These are phyloP conservation scores for Arthrobotrys megalospora DNA, from an alignment of 2,329 filamentous ascomycete species.

Conservation along the genomic window DNA sequence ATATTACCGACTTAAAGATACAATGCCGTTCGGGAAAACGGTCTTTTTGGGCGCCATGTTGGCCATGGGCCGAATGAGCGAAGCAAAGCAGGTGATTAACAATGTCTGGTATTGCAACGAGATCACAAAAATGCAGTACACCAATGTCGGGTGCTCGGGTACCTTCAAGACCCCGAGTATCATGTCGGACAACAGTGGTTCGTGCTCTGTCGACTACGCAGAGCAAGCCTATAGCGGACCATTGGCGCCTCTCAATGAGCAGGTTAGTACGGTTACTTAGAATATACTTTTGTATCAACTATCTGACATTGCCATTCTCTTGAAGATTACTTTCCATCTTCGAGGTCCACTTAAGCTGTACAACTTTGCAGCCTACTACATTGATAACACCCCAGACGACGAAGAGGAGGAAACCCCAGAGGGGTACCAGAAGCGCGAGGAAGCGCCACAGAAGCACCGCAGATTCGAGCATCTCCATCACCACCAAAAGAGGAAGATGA, in stretches of 20 bases:
- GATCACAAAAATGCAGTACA: constrained; percentile 56
- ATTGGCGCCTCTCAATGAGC: constrained; percentile 52
- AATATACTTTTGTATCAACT: not conserved
- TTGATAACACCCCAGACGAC: constrained; percentile 49
- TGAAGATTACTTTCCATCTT: constrained; percentile 58
- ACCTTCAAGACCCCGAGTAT: constrained; percentile 46
- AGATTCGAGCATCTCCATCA: constrained; percentile 47
- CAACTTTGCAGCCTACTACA: constrained; percentile 59
- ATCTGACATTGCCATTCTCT: not conserved
- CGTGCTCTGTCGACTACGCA: constrained; percentile 33
- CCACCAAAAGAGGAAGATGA: constrained; percentile 43
- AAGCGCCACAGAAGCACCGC: constrained; percentile 36
- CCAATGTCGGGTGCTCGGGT: constrained; percentile 52
- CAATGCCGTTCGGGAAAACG: constrained; percentile 51
- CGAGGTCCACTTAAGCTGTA: constrained; percentile 48
- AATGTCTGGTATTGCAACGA: constrained; percentile 52
- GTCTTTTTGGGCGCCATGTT: constrained; percentile 49
- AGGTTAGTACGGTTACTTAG: constrained; percentile 12
- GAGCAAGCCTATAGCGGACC: constrained; percentile 42
- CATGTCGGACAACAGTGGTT: constrained; percentile 33
- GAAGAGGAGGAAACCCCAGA: constrained; percentile 22
- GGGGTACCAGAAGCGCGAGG: constrained; percentile 47
- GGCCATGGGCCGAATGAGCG: constrained; percentile 46
- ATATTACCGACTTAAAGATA: constrained; percentile 20
- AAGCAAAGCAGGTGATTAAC: constrained; percentile 49